phyloP scores from a whole-genome alignment of 2,329 filamentous ascomycete genomes.

The Sporothrix curviconia region DNA sequence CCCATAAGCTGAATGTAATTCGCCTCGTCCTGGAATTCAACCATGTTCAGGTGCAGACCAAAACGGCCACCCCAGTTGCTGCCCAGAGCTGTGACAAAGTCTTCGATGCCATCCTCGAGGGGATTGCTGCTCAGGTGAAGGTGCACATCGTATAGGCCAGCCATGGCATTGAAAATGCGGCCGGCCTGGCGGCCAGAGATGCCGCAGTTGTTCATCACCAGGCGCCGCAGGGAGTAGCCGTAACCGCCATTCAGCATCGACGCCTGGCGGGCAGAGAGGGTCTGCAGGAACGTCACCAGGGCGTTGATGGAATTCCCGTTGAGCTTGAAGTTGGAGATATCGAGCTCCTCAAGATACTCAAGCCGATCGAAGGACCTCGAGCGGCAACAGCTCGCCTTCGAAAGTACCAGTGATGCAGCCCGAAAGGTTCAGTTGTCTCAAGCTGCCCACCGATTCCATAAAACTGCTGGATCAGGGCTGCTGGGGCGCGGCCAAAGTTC shows the following conservation, averaged over 20 bases:
- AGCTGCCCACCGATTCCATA: conserved; percentile 36
- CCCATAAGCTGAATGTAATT: conserved; percentile 46
- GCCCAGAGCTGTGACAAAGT: conserved; percentile 42
- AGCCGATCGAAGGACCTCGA: conserved; percentile 36
- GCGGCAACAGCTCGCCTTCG: conserved; percentile 40
- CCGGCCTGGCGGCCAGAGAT: conserved; percentile 45
- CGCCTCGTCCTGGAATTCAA: conserved; percentile 47
- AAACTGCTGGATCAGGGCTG: conserved; percentile 40
- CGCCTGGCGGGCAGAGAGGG: conserved; percentile 13
- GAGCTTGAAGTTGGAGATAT: conserved; percentile 46
- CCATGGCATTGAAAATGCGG: conserved; percentile 43
- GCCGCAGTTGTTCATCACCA: conserved; percentile 47
- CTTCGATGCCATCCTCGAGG: conserved; percentile 45
- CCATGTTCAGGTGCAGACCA: conserved; percentile 48
- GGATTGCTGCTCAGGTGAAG: conserved; percentile 47
- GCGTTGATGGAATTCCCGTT: conserved; percentile 39
- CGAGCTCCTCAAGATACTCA: conserved; percentile 45
- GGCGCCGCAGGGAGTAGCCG: conserved; percentile 26
- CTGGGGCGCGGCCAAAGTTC: conserved; percentile 45
- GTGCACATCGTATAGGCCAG: conserved; percentile 40
- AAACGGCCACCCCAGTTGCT: conserved; percentile 40
- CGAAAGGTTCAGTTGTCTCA: conserved; percentile 44
- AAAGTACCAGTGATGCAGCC: conserved; percentile 43
- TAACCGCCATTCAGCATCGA: conserved; percentile 11
- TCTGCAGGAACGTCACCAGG: conserved; percentile 39